A percentile compares a stretch with the other conserved stretches of the same genome.
phyloP scores from a whole-genome alignment of 1,284 basidiomycete genomes.

The Exsudoporus floridanus region DNA sequence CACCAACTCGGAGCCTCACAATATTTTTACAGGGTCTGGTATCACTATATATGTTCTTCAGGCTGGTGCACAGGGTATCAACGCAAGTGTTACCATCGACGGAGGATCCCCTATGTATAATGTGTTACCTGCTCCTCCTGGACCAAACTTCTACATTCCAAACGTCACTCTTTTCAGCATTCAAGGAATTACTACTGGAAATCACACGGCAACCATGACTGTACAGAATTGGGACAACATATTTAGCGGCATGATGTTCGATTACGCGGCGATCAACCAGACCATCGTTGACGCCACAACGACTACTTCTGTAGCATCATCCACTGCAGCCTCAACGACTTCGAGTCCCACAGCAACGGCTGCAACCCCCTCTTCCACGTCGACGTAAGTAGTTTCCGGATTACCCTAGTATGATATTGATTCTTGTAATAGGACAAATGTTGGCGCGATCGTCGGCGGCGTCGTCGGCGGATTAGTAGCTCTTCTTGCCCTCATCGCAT shows the following conservation, averaged over 20 bases:
- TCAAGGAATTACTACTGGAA: constrained; percentile 14
- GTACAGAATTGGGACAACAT: constrained; percentile 9
- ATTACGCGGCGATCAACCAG: constrained; percentile 17
- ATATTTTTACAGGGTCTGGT: constrained; percentile 16
- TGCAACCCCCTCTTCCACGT: not conserved
- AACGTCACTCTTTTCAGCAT: constrained; percentile 20
- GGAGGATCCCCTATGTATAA: constrained; percentile 7
- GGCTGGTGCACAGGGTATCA: constrained; percentile 14
- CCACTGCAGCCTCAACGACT: not conserved
- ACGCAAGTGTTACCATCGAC: constrained; percentile 17
- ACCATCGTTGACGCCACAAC: constrained; percentile 1
- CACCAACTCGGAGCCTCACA: not conserved
- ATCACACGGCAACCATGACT: constrained; percentile 14
- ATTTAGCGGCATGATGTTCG: constrained; percentile 18
- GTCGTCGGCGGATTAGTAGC: constrained; percentile 9
- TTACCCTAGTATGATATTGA: not conserved
- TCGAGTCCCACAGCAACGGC: not conserved
- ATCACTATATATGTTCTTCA: constrained; percentile 22
- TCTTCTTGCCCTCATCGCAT: constrained; percentile 5
- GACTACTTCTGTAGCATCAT: not conserved
- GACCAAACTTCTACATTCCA: constrained; percentile 4
- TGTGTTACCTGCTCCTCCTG: constrained; percentile 8
- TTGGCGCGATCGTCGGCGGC: constrained; percentile 11
- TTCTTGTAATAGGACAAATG: not conserved
- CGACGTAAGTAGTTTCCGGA: not conserved